Evolutionary conservation across 306 rosid genomes (phyloP), one percentile per base, ranked within the genome.

Genomic region (Lablab purpureus): DNA sequence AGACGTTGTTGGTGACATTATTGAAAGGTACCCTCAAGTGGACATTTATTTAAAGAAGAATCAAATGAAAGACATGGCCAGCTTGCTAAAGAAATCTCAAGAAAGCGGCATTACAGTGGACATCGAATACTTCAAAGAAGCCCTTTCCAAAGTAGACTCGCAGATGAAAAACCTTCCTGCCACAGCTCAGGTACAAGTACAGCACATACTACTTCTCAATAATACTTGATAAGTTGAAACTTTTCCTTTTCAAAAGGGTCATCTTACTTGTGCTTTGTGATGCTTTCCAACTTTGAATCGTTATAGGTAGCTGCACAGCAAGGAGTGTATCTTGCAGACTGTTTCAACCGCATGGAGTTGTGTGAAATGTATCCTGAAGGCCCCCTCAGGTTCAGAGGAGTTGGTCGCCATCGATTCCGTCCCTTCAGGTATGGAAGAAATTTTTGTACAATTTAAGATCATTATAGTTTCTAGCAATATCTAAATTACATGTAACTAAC

Each of bases 141-240:
- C 96, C 30, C 96, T 95, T 84, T 91, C 99, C 55, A 87, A 92
- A 49, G 98, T 92, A 75, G 99, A 95, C 79, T 92, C 96, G 47
- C 97, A 95, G 84, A 92, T 91, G 99, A 95, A 95, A 84, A 82
- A 84, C 70, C 97, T 95, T 74, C 98, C 99, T 4, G 97, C 98
- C 76, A 95, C 99, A 1, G 99, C 91, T 59, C 98, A 95, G 97
- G 99, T 94, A 67, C n/a, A n/a, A 21, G 55, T 34, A 10, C 19
- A 43, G 7, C 19, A 47, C 56, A 74, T 12, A 25, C 17, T 43
- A 51, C 14, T 36, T 19, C n/a, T 27, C 37, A 69, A 50, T 37
- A 45, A 14, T 34, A 28, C 18, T 75, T 55, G 18, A 36, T 19
- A 11, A 4, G 23, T 71, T 66, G 7, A 34, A 64, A 37, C 30